Conservation (phyloP, 2,329 filamentous ascomycete genomes). For the Nothophoma quercina region DNA sequence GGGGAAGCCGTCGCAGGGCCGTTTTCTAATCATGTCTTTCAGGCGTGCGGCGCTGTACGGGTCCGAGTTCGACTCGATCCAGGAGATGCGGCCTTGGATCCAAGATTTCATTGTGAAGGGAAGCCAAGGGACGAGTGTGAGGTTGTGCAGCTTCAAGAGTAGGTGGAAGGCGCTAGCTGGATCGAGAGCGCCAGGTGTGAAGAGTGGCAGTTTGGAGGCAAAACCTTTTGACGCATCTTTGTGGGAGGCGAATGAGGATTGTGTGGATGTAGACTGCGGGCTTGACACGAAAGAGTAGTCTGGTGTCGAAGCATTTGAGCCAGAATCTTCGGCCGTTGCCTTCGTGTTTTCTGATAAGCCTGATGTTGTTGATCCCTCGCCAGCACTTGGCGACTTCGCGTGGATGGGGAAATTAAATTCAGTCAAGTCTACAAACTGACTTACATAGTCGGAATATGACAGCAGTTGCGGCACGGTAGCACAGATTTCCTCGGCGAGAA, state of each 20-base stretch:
- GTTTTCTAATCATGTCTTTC: constrained; percentile 18
- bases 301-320: constrained; percentile 5
- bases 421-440: neutral
- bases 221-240: neutral
- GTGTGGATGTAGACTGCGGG: neutral
- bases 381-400: neutral
- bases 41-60: constrained; percentile 22
- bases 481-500: constrained; percentile 30
- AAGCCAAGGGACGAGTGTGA: constrained; percentile 18
- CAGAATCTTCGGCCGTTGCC: neutral
- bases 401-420: constrained; percentile 6
- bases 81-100: constrained; percentile 26
- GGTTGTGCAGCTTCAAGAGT: constrained; percentile 29
- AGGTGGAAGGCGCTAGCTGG: constrained; percentile 30
- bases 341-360: neutral
- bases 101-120: constrained; percentile 22
- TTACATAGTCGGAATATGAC: constrained; percentile 13
- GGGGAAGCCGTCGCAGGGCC: constrained; percentile 16
- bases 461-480: constrained; percentile 37
- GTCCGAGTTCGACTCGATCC: constrained; percentile 23
- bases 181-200: constrained; percentile 9
- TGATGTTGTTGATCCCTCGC: neutral
- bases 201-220: constrained; percentile 1
- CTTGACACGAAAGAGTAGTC: neutral
- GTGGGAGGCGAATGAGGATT: constrained; percentile 9